Evolutionary conservation across 1,284 basidiomycete species (phyloP), one percentile per base, ranked within the genome.

Genomic region (Ceratobasidium sp.): DNA sequence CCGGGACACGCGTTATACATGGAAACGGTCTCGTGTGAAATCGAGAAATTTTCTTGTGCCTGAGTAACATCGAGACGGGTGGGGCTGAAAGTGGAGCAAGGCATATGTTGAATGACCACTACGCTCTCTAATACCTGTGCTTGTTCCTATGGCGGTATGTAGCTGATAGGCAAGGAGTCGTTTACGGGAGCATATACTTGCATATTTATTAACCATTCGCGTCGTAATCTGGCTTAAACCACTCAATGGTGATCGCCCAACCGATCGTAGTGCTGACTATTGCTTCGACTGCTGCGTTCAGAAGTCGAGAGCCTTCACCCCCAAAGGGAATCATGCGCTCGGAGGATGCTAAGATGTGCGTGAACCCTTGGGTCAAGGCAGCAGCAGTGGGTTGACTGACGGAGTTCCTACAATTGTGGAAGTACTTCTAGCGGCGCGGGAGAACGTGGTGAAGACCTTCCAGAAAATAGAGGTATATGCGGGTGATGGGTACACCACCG

Each of bases 341-440:
- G 73, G 81, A 82, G 74, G 83, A 84, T 74, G 84, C 84, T 0
- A 79, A 82, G 15, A 78, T 79, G n/a, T 84, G 83, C 32, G 78
- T 83, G 19, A 80, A 85, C 46, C 78, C 82, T 29, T 84, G 84
- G 1, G 82, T 84, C 73, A 79, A 79, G 34, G 85, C 84, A 2
- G 81, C 84, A 82, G 84, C 40, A 84, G 84, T 13, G 81, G 84
- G 43, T 82, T 83, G 40, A 80, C 85, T 59, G 85, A 86, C 76
- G 82, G 82, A 44, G 82, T 81, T 17, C 82, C 82, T 29, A 82
- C 83, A 7, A 69, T 83, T 0, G 80, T 83, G 34, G 83, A 84
- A 68, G 80, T 83, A n/a, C 80, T 84, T 5, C 76, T 83, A 49
- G 83, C 84, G 61, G 83, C 83, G 75, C 79, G 79, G 44, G 80